These are phyloP conservation scores for Choanephora cucurbitarum DNA, from an alignment of 371 early-diverging fungal species.

Conservation along the genomic window DNA sequence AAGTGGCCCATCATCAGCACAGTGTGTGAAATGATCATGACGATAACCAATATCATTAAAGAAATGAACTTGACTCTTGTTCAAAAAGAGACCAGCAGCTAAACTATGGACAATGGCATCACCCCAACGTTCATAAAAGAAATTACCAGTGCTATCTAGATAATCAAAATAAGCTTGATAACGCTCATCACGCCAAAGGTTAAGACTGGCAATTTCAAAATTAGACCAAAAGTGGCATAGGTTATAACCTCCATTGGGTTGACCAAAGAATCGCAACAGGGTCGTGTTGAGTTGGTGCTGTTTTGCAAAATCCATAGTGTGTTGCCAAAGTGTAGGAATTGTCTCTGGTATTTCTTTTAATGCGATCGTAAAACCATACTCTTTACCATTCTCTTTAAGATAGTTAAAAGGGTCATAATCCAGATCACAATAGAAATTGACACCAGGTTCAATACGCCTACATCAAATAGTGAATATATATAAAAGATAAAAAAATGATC, in stretches of 20 bases:
- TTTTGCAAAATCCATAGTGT: constrained; percentile 60
- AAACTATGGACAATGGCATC: constrained; percentile 97
- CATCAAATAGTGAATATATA: not conserved
- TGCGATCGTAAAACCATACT: constrained; percentile 86
- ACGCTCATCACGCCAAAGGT: constrained; percentile 69
- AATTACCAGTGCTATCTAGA: constrained; percentile 82
- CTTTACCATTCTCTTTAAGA: constrained; percentile 74
- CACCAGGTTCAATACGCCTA: constrained; percentile 96
- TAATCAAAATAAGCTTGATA: constrained; percentile 80
- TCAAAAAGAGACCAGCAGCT: constrained; percentile 80
- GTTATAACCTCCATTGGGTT: constrained; percentile 50
- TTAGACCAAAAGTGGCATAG: constrained; percentile 89
- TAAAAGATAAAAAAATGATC: not conserved
- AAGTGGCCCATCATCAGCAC: constrained; percentile 36
- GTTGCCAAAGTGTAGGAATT: constrained; percentile 84
- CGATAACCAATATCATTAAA: constrained; percentile 88
- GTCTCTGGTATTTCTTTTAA: constrained; percentile 81
- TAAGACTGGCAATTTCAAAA: constrained; percentile 88
- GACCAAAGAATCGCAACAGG: constrained; percentile 44
- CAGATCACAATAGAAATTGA: constrained; percentile 86
- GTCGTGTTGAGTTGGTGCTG: constrained; percentile 35
- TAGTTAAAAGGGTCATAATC: constrained; percentile 89
- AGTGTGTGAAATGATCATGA: constrained; percentile 47
- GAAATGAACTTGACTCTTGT: constrained; percentile 81
- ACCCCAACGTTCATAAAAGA: constrained; percentile 97